Base-by-base conservation (phyloP, 225 moss, liverwort and hornwort species). In the Antitrichia curtipendula region DNA sequence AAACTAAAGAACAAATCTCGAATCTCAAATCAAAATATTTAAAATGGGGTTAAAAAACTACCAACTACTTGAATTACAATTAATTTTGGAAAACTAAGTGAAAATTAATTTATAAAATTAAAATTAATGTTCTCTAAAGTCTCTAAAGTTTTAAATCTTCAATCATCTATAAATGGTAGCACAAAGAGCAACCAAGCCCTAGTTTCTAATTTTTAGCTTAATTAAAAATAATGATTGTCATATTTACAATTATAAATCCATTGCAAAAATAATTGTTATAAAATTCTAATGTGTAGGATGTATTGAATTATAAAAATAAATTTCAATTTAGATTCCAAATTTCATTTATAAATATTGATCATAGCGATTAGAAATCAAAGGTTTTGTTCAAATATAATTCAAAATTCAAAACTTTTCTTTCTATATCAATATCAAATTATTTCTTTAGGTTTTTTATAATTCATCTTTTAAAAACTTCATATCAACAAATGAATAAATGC, bases 71-170 rank as follows among this genome's bases (percentile, higher is more conserved):
- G n/a, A n/a, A 45, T n/a, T n/a, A n/a, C n/a, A n/a, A n/a, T n/a
- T n/a, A n/a, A n/a, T n/a, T n/a, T n/a, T n/a, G n/a, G n/a, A 45
- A 45, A 45, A 6, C 45, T 8, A 6, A 45, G 6, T 45, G 8
- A 45, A 45, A 45, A 45, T 45, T 45, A 6, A 49, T 49, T 10
- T 49, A 49, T 49, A 49, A 49, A 49, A 49, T 15, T 25, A 8
- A 41, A 40, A 6, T 11, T 2, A 9, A 6, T 9, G 0, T 4
- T 16, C 5, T 41, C 8, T 43, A 8, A 25, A 70, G 8, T 41
- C 3, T 16, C 1, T 3, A 27, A 41, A 70, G 9, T 43, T 0
- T 16, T 0, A 43, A 71, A 27, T 9, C 3, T 27, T 43, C 2
- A 71, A 0, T 43, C 15, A 43, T 27, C 0, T 0, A 9, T 16